Evolutionary conservation across 208 protist species (phyloP), one percentile per base, ranked within the genome.

Genomic region (Crithidia acanthocephali): DNA sequence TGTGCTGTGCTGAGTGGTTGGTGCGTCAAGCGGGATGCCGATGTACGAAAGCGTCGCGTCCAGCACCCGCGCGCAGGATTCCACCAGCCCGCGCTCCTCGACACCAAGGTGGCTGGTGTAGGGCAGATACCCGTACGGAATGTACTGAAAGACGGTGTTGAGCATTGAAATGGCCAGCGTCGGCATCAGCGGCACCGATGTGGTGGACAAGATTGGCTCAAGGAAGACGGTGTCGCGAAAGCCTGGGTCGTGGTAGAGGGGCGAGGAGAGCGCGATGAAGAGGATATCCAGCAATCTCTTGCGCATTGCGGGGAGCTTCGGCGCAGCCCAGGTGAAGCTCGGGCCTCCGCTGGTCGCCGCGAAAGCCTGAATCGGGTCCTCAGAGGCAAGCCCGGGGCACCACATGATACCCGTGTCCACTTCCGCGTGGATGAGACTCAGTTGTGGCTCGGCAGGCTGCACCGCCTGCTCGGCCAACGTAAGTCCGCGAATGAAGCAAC

Each of bases 401-500:
- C 90, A 95, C 63, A 95, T 73, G 5, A 91, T 59, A 8, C 71
- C 72, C 45, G 74, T 65, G 57, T 85, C 63, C 42, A 95, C 86
- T 50, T 83, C 76, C 6, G 76, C 66, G 63, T 89, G 86, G 22
- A 69, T 75, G 23, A 84, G 35, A 52, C 82, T 85, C 32, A 59
- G 28, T 18, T 47, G 67, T 18, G 80, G 68, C 6, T 67, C 52
- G 37, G 25, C 35, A 27, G 76, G 74, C 51, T 81, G 42, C 51
- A 57, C 56, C 0, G 47, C 33, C 42, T 42, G 16, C 10, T 57
- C 57, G 0, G 55, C 61, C 25, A 94, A 59, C 1, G 88, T 91
- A 30, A 96, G 79, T 27, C 87, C 88, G 35, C 76, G 78, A 59
- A 93, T 81, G 73, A 96, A 96, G 72, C 92, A 96, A 68, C 87